These are phyloP conservation scores for Crataegus laevigata DNA, from an alignment of 306 rosid species.

Conservation along the genomic window DNA sequence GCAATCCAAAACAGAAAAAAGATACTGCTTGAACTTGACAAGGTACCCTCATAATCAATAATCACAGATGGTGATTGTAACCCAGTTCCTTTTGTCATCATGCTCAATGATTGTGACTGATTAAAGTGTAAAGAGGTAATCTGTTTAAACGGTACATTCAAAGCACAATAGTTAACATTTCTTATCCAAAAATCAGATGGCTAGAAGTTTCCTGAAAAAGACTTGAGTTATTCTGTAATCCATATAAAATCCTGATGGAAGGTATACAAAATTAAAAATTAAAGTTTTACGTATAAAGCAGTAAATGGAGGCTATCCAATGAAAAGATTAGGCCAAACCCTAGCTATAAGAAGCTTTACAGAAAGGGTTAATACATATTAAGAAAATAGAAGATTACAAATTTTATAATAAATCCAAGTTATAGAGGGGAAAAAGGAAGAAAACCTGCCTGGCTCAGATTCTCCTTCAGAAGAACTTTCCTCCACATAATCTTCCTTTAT, in stretches of 20 bases:
- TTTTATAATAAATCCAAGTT: neutral
- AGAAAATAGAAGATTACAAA: neutral
- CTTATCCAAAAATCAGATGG: neutral
- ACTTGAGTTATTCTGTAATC: neutral
- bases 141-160: neutral
- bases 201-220: neutral
- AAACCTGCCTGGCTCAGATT: constrained; percentile 46
- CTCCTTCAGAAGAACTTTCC: constrained; percentile 25
- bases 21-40: neutral
- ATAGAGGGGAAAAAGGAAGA: constrained; percentile 7
- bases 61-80: too few species aligned
- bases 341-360: neutral
- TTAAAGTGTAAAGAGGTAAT: neutral
- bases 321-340: neutral
- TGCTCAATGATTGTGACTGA: neutral
- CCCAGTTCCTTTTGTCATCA: too few species aligned
- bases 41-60: neutral
- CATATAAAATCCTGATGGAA: neutral
- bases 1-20: too few species aligned
- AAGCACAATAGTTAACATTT: neutral
- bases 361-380: neutral
- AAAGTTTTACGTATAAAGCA: neutral
- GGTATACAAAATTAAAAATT: neutral
- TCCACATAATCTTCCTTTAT: constrained; percentile 74
- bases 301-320: neutral